Evolutionary conservation across 306 rosid species (phyloP).

Genomic region (Casuarina glauca): DNA sequence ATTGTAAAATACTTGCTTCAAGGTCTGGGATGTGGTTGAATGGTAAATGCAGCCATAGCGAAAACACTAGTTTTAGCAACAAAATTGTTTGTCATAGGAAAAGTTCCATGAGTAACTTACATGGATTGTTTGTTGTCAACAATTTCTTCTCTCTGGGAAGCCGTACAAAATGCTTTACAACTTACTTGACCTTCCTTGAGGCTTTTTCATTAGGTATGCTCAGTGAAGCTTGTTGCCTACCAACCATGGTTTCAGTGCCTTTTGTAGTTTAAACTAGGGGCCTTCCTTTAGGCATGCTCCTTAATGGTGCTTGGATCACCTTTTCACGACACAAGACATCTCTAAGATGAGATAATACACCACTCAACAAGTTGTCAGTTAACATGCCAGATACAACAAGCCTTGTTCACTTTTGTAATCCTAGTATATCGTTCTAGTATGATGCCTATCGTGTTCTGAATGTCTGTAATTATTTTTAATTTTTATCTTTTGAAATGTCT

Average conservation of each 20-base stretch:
- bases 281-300: background rate
- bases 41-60: background rate
- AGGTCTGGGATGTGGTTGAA: background rate
- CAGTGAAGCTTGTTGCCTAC: background rate
- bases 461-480: background rate
- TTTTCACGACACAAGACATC: background rate
- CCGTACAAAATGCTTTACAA: background rate
- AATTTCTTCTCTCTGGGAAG: background rate
- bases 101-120: background rate
- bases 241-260: background rate
- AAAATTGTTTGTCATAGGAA: background rate
- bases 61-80: background rate
- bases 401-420: background rate
- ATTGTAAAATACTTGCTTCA: background rate
- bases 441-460: background rate
- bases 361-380: background rate
- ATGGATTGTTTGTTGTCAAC: background rate
- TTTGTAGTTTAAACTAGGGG: background rate
- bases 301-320: background rate
- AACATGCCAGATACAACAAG: background rate
- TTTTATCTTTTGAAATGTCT: slow-evolving; percentile 5
- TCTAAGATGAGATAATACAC: background rate
- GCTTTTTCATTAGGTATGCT: background rate
- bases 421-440: background rate
- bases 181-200: too few relatives aligned